Conservation (phyloP, 2,329 filamentous ascomycete genomes). For the Diaporthe sp. region DNA sequence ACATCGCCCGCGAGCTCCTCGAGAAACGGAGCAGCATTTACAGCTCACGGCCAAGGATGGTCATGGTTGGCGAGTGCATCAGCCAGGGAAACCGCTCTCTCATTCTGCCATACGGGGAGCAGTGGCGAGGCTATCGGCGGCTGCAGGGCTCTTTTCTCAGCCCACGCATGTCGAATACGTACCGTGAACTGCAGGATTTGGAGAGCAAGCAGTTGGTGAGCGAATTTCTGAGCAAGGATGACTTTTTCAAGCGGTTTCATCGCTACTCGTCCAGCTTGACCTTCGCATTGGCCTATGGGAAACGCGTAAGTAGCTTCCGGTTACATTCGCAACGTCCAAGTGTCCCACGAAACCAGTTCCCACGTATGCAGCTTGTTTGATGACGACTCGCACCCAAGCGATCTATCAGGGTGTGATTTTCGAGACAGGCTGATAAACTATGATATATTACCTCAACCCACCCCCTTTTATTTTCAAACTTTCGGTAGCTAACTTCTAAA, state of each 20-base stretch:
- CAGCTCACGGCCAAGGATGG: conserved; percentile 56
- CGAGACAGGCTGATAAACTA: background rate
- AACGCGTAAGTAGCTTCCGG: conserved; percentile 46
- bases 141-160: conserved; percentile 61
- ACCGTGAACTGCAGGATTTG: conserved; percentile 63
- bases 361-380: background rate
- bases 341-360: background rate
- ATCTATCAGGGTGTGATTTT: background rate
- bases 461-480: background rate
- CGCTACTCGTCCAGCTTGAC: conserved; percentile 64
- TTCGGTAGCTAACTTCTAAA: background rate
- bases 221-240: conserved; percentile 58
- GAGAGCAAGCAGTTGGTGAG: conserved; percentile 68
- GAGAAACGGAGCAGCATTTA: conserved; percentile 66
- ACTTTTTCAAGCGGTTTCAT: conserved; percentile 59
- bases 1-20: conserved; percentile 57
- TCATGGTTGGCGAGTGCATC: background rate
- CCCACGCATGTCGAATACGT: conserved; percentile 60
- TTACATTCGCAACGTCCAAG: background rate
- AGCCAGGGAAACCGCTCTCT: conserved; percentile 12
- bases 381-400: no score
- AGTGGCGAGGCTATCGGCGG: conserved; percentile 53
- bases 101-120: conserved; percentile 50
- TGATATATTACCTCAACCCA: no score
- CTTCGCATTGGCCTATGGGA: conserved; percentile 65